Evolutionary conservation across 2,329 filamentous ascomycete genomes (phyloP).

Genomic region (Colletotrichum sp.): DNA sequence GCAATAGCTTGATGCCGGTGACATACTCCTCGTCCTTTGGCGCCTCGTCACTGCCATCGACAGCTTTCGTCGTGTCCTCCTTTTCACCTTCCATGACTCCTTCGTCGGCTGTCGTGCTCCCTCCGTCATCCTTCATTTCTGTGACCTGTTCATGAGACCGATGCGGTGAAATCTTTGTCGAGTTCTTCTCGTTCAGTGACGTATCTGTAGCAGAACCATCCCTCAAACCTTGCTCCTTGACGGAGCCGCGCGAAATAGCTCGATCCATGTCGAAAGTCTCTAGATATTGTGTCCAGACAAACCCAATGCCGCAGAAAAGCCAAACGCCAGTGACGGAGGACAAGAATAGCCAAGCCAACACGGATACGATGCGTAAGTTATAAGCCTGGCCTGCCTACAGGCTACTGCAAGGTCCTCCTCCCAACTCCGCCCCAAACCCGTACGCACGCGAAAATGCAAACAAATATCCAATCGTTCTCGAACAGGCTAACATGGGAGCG

Average conservation of each 20-base stretch:
- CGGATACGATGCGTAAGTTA: not conserved
- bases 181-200: not conserved
- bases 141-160: not conserved
- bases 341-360: not conserved
- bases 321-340: not conserved
- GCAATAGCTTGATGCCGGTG: slow-evolving; percentile 35
- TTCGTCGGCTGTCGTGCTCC: not conserved
- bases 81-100: not conserved
- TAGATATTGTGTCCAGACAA: too few species aligned
- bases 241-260: not conserved
- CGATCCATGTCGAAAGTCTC: not conserved
- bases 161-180: not conserved
- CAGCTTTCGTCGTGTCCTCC: not conserved
- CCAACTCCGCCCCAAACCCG: not conserved
- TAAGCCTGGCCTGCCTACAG: not conserved
- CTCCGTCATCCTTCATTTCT: not conserved
- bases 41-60: not conserved
- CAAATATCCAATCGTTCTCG: not conserved
- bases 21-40: slow-evolving; percentile 25
- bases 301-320: not conserved
- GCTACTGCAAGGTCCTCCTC: not conserved
- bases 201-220: not conserved
- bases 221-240: not conserved
- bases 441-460: not conserved
- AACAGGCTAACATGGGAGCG: not conserved